A percentile compares a stretch with the other conserved stretches of the same genome.
These are phyloP conservation scores for Naganishia vaughanmartiniae DNA, from an alignment of 768 basidiomycete species.

Conservation along the genomic window DNA sequence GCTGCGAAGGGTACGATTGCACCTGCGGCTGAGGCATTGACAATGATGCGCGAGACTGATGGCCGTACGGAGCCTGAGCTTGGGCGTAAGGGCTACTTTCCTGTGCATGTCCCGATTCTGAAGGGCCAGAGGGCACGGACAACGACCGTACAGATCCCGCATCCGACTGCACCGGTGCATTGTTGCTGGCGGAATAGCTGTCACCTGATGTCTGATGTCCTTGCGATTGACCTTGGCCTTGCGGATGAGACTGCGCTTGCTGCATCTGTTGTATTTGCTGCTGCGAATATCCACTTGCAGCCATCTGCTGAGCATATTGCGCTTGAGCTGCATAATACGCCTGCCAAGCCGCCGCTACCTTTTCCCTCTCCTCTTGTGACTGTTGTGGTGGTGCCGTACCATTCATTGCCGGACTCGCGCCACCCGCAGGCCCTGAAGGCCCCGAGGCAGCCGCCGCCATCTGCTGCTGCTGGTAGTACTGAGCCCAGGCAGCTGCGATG, in stretches of 20 bases:
- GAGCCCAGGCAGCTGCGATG: constrained; percentile 40
- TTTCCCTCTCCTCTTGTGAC: constrained; percentile 26
- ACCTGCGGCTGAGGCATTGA: constrained; percentile 22
- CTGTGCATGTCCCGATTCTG: neutral
- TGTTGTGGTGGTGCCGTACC: constrained; percentile 22
- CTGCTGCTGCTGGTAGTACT: constrained; percentile 36
- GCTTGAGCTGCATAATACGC: constrained; percentile 34
- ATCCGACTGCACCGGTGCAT: neutral
- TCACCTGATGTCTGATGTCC: constrained; percentile 4
- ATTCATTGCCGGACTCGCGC: constrained; percentile 8
- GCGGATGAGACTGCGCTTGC: constrained; percentile 18
- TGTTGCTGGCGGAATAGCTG: neutral
- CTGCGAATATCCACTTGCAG: constrained; percentile 1
- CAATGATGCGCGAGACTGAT: constrained; percentile 8
- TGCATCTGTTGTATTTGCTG: constrained; percentile 24
- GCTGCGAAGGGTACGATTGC: neutral
- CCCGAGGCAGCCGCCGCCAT: constrained; percentile 27
- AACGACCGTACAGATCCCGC: neutral
- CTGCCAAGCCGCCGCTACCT: constrained; percentile 33
- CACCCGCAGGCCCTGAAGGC: constrained; percentile 16
- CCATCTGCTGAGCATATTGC: constrained; percentile 22
- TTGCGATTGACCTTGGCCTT: constrained; percentile 6
- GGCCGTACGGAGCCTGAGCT: neutral
- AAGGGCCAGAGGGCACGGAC: neutral
- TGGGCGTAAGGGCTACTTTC: constrained; percentile 1